phyloP scores from a whole-genome alignment of 2,329 filamentous ascomycete species.

The Colletotrichum navitas region DNA sequence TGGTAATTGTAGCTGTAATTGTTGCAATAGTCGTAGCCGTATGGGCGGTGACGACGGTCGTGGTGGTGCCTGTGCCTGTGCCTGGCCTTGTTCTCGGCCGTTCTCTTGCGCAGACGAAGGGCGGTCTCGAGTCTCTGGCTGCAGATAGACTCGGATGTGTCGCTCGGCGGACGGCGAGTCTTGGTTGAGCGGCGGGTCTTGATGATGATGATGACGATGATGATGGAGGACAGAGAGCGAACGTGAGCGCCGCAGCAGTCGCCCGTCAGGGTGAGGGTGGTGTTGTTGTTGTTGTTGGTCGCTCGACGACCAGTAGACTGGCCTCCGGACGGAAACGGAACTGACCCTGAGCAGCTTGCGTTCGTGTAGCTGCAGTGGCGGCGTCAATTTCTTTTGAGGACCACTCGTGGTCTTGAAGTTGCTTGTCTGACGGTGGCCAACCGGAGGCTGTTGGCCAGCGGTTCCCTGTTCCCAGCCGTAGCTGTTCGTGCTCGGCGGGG shows the following conservation, averaged over 20 bases:
- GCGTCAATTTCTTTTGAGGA: conserved; percentile 38
- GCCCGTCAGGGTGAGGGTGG: conserved; percentile 7
- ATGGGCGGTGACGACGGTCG: background rate
- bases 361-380: conserved; percentile 37
- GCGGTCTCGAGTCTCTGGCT: background rate
- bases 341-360: conserved; percentile 23
- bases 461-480: background rate
- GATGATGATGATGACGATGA: background rate
- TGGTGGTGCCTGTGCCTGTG: background rate
- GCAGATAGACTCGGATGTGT: conserved; percentile 23
- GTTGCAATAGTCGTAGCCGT: background rate
- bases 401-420: conserved; percentile 7
- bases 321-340: background rate
- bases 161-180: background rate
- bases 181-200: background rate
- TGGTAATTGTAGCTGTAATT: no score
- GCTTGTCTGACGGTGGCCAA: background rate
- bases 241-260: background rate
- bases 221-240: background rate
- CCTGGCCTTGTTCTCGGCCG: background rate
- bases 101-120: background rate
- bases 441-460: background rate
- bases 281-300: conserved; percentile 23
- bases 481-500: background rate
- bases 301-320: background rate